Conservation (phyloP, 495 filamentous ascomycete species). For the Aspergillus saccharolyticus region DNA sequence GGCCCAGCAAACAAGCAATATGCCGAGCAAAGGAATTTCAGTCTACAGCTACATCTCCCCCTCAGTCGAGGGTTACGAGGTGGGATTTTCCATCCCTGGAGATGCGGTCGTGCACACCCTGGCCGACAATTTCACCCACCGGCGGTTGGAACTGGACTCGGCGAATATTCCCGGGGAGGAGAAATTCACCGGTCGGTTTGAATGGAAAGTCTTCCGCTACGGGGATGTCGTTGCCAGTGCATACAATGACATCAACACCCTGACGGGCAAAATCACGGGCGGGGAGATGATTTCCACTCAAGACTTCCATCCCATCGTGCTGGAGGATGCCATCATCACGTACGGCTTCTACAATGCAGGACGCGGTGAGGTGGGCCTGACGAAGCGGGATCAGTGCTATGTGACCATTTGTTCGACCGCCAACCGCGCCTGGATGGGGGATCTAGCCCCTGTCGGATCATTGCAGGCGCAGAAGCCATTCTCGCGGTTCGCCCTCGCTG, state of each 20-base stretch:
- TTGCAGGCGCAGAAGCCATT: slow-evolving; percentile 38
- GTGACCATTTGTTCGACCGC: slow-evolving; percentile 38
- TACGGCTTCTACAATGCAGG: slow-evolving; percentile 53
- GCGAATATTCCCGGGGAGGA: neutral
- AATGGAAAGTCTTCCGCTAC: slow-evolving; percentile 5
- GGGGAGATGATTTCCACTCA: slow-evolving; percentile 4
- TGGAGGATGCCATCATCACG: slow-evolving; percentile 31
- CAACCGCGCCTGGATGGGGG: slow-evolving; percentile 42
- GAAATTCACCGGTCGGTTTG: slow-evolving; percentile 6
- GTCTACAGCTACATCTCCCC: slow-evolving; percentile 5
- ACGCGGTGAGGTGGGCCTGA: slow-evolving; percentile 35
- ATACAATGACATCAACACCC: slow-evolving; percentile 4
- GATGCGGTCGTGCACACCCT: neutral
- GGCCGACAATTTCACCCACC: neutral
- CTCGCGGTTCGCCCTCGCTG: slow-evolving; percentile 41
- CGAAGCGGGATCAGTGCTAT: slow-evolving; percentile 48
- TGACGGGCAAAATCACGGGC: slow-evolving; percentile 1
- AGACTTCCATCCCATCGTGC: slow-evolving; percentile 8
- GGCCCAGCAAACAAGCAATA: neutral
- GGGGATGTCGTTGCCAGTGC: slow-evolving; percentile 1
- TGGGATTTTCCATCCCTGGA: slow-evolving; percentile 3
- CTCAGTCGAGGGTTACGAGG: slow-evolving; percentile 1
- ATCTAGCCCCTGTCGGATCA: slow-evolving; percentile 39
- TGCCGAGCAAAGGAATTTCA: slow-evolving; percentile 7
- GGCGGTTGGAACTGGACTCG: slow-evolving; percentile 1